phyloP scores from a whole-genome alignment of 495 filamentous ascomycete genomes.

The Barbatosphaeria neglecta region DNA sequence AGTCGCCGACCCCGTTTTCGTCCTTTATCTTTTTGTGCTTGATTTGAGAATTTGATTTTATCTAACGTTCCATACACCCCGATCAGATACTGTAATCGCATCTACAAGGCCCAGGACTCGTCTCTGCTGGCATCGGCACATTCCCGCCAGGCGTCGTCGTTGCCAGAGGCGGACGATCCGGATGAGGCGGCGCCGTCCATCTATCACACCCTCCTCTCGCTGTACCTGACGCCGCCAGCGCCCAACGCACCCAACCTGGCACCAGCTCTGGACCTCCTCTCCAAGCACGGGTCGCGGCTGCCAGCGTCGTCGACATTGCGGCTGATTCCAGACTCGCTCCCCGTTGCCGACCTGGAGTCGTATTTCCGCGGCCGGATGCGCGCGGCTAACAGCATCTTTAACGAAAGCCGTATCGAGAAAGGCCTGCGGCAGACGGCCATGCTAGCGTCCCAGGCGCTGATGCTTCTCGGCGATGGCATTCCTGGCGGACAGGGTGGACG shows the following conservation, averaged over 20 bases:
- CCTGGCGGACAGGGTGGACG: constrained; percentile 44
- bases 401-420: constrained; percentile 64
- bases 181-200: constrained; percentile 58
- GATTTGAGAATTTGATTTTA: background rate
- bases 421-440: constrained; percentile 62
- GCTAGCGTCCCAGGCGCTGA: constrained; percentile 54
- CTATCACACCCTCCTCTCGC: constrained; percentile 78
- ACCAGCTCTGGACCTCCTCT: constrained; percentile 77
- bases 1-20: constrained; percentile 7
- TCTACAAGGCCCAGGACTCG: constrained; percentile 50
- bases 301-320: constrained; percentile 75
- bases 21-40: background rate
- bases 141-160: constrained; percentile 22
- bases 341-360: constrained; percentile 67
- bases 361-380: constrained; percentile 92
- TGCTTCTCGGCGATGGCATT: constrained; percentile 55
- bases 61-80: no score
- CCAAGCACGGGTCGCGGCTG: constrained; percentile 81
- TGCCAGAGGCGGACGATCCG: constrained; percentile 32
- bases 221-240: constrained; percentile 77
- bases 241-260: constrained; percentile 61
- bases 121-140: constrained; percentile 20
- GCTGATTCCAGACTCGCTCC: constrained; percentile 70
- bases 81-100: constrained; percentile 74
- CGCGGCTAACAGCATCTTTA: constrained; percentile 67